Percentiles rank a stretch among this genome's conserved stretches.
These are phyloP conservation scores for Pseudocercospora eumusae DNA, from an alignment of 2,329 filamentous ascomycete species.

Conservation along the genomic window DNA sequence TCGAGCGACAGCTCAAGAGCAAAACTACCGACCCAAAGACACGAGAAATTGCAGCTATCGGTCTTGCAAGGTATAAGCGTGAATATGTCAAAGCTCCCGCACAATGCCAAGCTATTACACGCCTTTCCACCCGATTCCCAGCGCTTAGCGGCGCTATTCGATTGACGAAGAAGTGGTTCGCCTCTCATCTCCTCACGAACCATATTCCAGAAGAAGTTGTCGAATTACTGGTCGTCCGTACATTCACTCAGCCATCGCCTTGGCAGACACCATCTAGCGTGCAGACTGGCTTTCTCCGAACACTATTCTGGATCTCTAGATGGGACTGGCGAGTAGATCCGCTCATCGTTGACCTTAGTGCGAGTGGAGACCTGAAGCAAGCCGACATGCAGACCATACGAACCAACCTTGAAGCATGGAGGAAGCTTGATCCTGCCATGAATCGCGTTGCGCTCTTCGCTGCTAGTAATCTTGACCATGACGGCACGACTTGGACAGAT, in stretches of 20 bases:
- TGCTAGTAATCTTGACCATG: slow-evolving; percentile 74
- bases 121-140: slow-evolving; percentile 76
- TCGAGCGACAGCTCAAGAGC: slow-evolving; percentile 77
- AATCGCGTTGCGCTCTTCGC: slow-evolving; percentile 80
- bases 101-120: slow-evolving; percentile 78
- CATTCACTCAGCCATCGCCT: slow-evolving; percentile 79
- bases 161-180: slow-evolving; percentile 87
- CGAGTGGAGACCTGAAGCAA: slow-evolving; percentile 52
- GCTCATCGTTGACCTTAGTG: slow-evolving; percentile 70
- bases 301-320: slow-evolving; percentile 73
- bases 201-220: slow-evolving; percentile 80
- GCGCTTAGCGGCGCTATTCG: slow-evolving; percentile 80
- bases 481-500: slow-evolving; percentile 79
- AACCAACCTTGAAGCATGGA: slow-evolving; percentile 79
- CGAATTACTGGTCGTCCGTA: slow-evolving; percentile 76
- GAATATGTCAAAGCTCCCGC: slow-evolving; percentile 71
- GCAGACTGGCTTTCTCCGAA: slow-evolving; percentile 77
- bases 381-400: slow-evolving; percentile 62
- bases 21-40: slow-evolving; percentile 65
- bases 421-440: slow-evolving; percentile 84
- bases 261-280: slow-evolving; percentile 76
- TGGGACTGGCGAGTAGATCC: slow-evolving; percentile 93
- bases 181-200: slow-evolving; percentile 72
- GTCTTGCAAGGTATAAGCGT: slow-evolving; percentile 70
- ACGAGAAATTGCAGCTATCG: slow-evolving; percentile 68